Evolutionary conservation across 495 filamentous ascomycete species (phyloP), one percentile per base, ranked within the genome.

Genomic region (Podospora fimiseda): DNA sequence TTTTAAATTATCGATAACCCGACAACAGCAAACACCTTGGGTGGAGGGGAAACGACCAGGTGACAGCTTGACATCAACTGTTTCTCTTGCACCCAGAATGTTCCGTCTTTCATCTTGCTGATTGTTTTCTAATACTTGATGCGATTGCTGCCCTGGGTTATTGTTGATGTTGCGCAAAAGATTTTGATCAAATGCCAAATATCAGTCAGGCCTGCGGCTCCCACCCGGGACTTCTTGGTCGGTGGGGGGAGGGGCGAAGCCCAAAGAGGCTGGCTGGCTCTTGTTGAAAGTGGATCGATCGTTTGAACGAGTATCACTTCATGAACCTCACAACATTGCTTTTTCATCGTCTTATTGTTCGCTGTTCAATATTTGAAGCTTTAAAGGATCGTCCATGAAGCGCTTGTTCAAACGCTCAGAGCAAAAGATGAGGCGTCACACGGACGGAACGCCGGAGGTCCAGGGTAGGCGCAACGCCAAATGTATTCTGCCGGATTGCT

Each of bases 11-110:
- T 43, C 45, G 45, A 53, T 30, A 48, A 55, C 39, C 22, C 37
- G 21, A 38, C 46, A 30, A 39, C 16, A 24, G 52, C 44, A 38
- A 38, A 30, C 30, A 46, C 30, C 41, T 37, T 15, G 39, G n/a
- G n/a, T 27, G 50, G 37, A 43, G 46, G 47, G 59, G 52, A 51
- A 60, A 49, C 48, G 59, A 48, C 61, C 59, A 46, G 59, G 59
- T 48, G 56, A 64, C 52, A 50, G 53, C 39, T 46, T 53, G 43
- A 49, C 62, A 57, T 51, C 52, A 55, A 50, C 42, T 42, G 24
- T 45, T 57, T 36, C 45, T 19, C 47, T 54, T 41, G 39, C 50
- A 48, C 33, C 46, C 23, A 42, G n/a, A n/a, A 30, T 38, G 14
- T 44, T 20, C 6, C 18, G 2, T 20, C 8, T 42, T 43, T 13